Conservation (phyloP, 352 stramenopile species). For the Globisporangium cederbergense region DNA sequence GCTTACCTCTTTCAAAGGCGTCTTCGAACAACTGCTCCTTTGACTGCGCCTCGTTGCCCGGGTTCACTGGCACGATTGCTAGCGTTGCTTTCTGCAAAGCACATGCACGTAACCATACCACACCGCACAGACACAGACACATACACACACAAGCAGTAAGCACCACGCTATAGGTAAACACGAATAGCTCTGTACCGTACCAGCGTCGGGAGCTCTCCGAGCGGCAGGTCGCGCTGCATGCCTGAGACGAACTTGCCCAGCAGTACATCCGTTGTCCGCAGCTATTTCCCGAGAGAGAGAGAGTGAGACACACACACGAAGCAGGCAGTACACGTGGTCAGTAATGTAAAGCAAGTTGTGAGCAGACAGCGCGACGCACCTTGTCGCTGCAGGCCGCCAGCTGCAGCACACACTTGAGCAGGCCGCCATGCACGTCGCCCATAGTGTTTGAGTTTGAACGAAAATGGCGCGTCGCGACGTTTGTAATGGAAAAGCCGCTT, state of each 20-base stretch:
- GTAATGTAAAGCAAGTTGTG: too few relatives aligned
- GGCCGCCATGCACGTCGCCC: constrained; percentile 48
- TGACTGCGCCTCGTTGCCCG: constrained; percentile 25
- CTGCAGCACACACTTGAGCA: constrained; percentile 78
- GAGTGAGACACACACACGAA: neutral
- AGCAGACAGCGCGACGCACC: constrained; percentile 20
- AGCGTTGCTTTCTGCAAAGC: constrained; percentile 48
- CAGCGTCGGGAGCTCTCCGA: constrained; percentile 45
- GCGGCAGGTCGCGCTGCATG: constrained; percentile 39
- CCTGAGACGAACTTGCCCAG: constrained; percentile 34
- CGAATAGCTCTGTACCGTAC: constrained; percentile 9
- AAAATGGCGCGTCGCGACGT: neutral
- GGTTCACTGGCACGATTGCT: constrained; percentile 44
- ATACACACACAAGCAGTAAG: neutral
- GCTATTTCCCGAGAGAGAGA: constrained; percentile 21
- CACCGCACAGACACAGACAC: neutral
- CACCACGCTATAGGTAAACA: neutral
- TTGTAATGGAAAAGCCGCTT: neutral
- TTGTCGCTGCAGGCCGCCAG: constrained; percentile 73
- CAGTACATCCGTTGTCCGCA: constrained; percentile 52
- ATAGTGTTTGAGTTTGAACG: constrained; percentile 22
- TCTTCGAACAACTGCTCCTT: constrained; percentile 55
- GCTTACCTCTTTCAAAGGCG: constrained; percentile 37
- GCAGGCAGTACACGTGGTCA: neutral
- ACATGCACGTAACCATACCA: constrained; percentile 9